phyloP scores from a whole-genome alignment of 805 yeast genomes.

The Myxozyma udenii region DNA sequence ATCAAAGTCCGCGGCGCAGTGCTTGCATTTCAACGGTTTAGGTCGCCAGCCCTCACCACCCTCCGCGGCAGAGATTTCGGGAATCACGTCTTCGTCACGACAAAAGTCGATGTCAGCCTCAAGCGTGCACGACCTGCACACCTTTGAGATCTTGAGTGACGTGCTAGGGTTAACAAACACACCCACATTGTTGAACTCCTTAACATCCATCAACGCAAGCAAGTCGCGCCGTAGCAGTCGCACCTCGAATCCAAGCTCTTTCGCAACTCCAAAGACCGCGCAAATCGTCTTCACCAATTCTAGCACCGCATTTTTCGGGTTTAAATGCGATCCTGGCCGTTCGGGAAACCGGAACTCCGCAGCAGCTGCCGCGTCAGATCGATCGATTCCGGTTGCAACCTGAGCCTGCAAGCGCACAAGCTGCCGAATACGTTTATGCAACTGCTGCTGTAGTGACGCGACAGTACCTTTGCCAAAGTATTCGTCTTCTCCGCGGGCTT shows the following conservation, averaged over 20 bases:
- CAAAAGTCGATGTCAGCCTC: conserved; percentile 80
- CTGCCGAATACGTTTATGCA: conserved; percentile 63
- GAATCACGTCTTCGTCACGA: conserved; percentile 50
- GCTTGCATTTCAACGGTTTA: conserved; percentile 57
- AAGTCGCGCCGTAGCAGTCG: conserved; percentile 72
- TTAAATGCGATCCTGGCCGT: conserved; percentile 68
- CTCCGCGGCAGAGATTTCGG: conserved; percentile 10
- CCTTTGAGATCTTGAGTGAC: conserved; percentile 60
- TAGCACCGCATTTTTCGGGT: conserved; percentile 64
- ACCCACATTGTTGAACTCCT: conserved; percentile 79
- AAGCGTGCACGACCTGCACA: conserved; percentile 77
- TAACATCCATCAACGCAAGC: conserved; percentile 67
- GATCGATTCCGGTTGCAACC: conserved; percentile 53
- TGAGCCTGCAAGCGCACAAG: conserved; percentile 57
- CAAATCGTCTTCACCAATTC: conserved; percentile 74
- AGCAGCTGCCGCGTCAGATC: conserved; percentile 56
- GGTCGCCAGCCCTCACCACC: conserved; percentile 1
- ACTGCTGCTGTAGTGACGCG: conserved; percentile 15
- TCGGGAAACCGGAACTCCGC: conserved; percentile 69
- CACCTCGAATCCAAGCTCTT: conserved; percentile 64
- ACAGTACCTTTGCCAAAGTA: conserved; percentile 39
- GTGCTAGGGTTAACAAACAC: conserved; percentile 72
- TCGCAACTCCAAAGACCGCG: conserved; percentile 67
- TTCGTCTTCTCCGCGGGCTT: not conserved
- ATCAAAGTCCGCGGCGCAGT: conserved; percentile 64